Percentiles rank a stretch among this genome's conserved stretches.
These are phyloP conservation scores for Leccinum solheimii DNA, from an alignment of 1,284 basidiomycete species.

Conservation along the genomic window DNA sequence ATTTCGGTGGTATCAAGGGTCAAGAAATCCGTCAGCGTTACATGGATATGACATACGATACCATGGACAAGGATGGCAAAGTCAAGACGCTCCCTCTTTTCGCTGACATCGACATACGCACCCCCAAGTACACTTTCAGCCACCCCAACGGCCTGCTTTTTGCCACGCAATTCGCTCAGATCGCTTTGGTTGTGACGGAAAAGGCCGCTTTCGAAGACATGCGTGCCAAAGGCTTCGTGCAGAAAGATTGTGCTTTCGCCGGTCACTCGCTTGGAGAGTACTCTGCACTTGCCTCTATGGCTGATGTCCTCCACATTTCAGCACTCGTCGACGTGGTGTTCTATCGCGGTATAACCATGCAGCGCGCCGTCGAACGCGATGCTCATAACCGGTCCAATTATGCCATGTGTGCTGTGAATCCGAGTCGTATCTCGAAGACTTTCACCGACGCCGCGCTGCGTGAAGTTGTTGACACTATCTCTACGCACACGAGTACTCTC, in stretches of 20 bases:
- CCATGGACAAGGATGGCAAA: slow-evolving; percentile 92
- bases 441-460: slow-evolving; percentile 92
- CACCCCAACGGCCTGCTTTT: slow-evolving; percentile 94
- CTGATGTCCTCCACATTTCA: slow-evolving; percentile 92
- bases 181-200: slow-evolving; percentile 96
- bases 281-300: slow-evolving; percentile 95
- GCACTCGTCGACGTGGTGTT: slow-evolving; percentile 98
- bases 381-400: slow-evolving; percentile 92
- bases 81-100: slow-evolving; percentile 95
- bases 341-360: slow-evolving; percentile 99
- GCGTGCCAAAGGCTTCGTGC: slow-evolving; percentile 93
- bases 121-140: slow-evolving; percentile 95
- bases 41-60: slow-evolving; percentile 99
- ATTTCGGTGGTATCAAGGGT: slow-evolving; percentile 99
- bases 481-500: slow-evolving; percentile 73
- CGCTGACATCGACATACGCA: slow-evolving; percentile 88
- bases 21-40: slow-evolving; percentile 97
- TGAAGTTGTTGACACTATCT: slow-evolving; percentile 93
- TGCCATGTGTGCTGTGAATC: slow-evolving; percentile 99
- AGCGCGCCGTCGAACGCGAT: slow-evolving; percentile 95
- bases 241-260: slow-evolving; percentile 89
- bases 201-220: slow-evolving; percentile 98
- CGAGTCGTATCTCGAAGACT: slow-evolving; percentile 89
- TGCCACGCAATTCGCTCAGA: slow-evolving; percentile 98
- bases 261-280: slow-evolving; percentile 99